phyloP scores from a whole-genome alignment of 306 rosid species.

The Argentina anserina region DNA sequence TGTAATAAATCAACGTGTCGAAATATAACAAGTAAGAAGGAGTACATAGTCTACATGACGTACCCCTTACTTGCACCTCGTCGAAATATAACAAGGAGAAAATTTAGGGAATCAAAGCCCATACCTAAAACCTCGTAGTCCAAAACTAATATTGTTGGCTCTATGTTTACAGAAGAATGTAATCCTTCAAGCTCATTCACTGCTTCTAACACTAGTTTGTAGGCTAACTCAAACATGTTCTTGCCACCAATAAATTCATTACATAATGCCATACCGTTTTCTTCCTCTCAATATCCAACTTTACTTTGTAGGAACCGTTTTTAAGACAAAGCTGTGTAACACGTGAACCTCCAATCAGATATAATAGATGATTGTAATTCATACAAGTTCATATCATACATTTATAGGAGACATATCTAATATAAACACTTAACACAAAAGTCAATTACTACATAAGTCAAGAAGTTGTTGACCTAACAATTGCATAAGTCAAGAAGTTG shows the following conservation, averaged over 20 bases:
- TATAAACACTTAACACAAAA: conserved; percentile 34
- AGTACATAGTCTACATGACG: too few relatives aligned
- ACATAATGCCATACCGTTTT: conserved; percentile 28
- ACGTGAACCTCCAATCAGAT: conserved; percentile 44
- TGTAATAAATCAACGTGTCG: too few relatives aligned
- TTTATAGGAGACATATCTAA: conserved; percentile 61
- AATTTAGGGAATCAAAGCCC: conserved; percentile 12
- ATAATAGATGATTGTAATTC: too few relatives aligned
- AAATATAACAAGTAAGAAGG: too few relatives aligned
- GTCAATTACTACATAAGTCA: too few relatives aligned
- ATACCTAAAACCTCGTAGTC: too few relatives aligned
- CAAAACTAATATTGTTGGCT: conserved; percentile 75
- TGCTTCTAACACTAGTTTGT: conserved; percentile 57
- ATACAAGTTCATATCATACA: too few relatives aligned
- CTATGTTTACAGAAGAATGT: conserved; percentile 37
- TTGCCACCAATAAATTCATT: conserved; percentile 30
- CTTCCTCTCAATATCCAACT: conserved; percentile 43
- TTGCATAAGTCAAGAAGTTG: too few relatives aligned
- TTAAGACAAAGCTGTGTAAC: conserved; percentile 41
- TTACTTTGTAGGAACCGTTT: conserved; percentile 63
- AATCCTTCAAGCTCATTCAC: conserved; percentile 46
- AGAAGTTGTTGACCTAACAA: too few relatives aligned
- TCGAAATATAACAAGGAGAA: conserved; percentile 11
- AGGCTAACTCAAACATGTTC: conserved; percentile 45
- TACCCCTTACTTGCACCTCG: too few relatives aligned